Percentiles rank a stretch among this genome's conserved stretches.
Conservation (phyloP, 225 moss, liverwort and hornwort genomes). For the Pleurozium schreberi region DNA sequence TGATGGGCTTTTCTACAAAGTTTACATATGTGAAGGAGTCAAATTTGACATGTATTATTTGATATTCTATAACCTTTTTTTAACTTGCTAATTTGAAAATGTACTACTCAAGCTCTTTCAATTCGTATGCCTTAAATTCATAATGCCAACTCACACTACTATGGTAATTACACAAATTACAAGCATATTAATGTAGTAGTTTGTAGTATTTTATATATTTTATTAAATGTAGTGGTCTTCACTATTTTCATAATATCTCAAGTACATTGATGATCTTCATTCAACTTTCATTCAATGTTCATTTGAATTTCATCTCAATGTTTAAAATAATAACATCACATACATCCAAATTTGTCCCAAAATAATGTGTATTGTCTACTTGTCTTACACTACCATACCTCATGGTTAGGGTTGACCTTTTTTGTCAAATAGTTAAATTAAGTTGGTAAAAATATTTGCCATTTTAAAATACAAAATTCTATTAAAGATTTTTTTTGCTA, state of each 20-base stretch:
- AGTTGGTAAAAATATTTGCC: fast-evolving
- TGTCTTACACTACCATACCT: not conserved
- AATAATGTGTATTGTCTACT: not conserved
- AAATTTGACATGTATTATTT: too few relatives aligned
- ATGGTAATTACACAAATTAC: too few relatives aligned
- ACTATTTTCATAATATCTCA: not conserved
- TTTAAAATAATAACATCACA: not conserved
- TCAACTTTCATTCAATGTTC: not conserved
- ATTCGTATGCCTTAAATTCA: too few relatives aligned
- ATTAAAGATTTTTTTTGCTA: not conserved
- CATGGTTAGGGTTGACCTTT: not conserved
- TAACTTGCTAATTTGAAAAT: too few relatives aligned
- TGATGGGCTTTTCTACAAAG: too few relatives aligned
- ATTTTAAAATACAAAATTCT: not conserved
- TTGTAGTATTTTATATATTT: too few relatives aligned
- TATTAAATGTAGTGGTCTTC: too few relatives aligned
- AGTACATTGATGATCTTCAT: not conserved
- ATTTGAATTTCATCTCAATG: not conserved
- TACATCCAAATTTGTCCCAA: not conserved
- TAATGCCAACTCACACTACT: too few relatives aligned
- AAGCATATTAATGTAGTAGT: too few relatives aligned
- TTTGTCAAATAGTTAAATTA: not conserved
- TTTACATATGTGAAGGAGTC: too few relatives aligned
- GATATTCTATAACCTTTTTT: too few relatives aligned
- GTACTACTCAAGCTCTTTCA: too few relatives aligned